phyloP scores from a whole-genome alignment of 176 grass and related monocot species.

The Paspalum vaginatum region DNA sequence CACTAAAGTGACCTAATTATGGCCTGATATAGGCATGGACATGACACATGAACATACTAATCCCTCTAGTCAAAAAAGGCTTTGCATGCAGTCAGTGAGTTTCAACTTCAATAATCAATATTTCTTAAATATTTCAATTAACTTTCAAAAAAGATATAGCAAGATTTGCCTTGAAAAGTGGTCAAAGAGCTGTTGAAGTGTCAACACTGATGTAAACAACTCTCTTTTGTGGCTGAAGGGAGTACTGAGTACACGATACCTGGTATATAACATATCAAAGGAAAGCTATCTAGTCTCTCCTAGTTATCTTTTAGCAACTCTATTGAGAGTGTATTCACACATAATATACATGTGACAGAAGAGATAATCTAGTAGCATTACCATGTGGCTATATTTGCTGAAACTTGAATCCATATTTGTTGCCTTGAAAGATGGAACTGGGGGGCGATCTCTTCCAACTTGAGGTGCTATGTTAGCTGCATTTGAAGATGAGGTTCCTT shows the following conservation, averaged over 20 bases:
- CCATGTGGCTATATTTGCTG: constrained; percentile 50
- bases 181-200: background rate
- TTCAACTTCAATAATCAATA: background rate
- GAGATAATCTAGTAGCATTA: constrained; percentile 33
- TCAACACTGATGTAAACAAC: background rate
- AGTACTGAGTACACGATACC: constrained; percentile 16
- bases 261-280: constrained; percentile 18
- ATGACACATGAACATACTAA: background rate
- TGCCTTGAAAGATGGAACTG: constrained; percentile 44
- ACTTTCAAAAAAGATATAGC: background rate
- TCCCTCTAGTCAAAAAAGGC: background rate
- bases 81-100: background rate
- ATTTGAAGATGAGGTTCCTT: constrained; percentile 49
- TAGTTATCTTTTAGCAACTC: constrained; percentile 11
- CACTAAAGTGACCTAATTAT: constrained; percentile 15
- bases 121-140: background rate
- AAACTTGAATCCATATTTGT: constrained; percentile 41
- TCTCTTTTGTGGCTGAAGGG: background rate
- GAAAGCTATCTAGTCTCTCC: constrained; percentile 23
- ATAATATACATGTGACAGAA: background rate
- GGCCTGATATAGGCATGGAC: background rate
- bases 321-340: background rate
- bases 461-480: constrained; percentile 39
- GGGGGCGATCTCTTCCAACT: constrained; percentile 43
- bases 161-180: background rate